Evolutionary conservation across 192 early-diverging fungal genomes (phyloP).

Genomic region (Geranomyces michiganensis): DNA sequence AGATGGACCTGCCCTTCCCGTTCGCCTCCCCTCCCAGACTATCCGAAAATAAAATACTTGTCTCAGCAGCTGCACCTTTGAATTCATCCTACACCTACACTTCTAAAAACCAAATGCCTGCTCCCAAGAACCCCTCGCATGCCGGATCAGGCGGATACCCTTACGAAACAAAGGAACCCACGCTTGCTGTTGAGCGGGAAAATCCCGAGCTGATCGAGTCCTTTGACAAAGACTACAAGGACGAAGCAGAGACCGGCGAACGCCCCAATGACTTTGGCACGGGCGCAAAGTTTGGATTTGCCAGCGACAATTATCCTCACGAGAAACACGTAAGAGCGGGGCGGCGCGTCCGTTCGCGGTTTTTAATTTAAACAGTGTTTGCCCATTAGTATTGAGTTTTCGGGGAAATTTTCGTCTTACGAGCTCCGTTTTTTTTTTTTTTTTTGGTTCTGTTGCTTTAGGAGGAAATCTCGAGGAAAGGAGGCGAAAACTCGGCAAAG

Average conservation of each 20-base stretch:
- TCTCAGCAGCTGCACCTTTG: too few relatives aligned
- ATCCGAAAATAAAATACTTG: too few relatives aligned
- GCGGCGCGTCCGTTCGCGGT: not conserved
- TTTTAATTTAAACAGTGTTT: not conserved
- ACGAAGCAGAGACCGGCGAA: conserved; percentile 33
- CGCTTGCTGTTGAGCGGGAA: conserved; percentile 37
- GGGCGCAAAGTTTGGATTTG: conserved; percentile 29
- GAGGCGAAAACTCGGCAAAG: conserved; percentile 17
- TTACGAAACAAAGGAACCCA: conserved; percentile 15
- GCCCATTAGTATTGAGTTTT: not conserved
- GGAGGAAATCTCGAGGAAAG: conserved; percentile 30
- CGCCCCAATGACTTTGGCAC: conserved; percentile 39
- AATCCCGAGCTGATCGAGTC: conserved; percentile 26
- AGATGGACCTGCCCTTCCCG: too few relatives aligned
- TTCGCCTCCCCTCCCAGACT: too few relatives aligned
- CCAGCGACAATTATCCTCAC: conserved; percentile 30
- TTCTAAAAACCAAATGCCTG: conserved; percentile 25
- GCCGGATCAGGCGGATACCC: conserved; percentile 29
- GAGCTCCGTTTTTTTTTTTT: not conserved
- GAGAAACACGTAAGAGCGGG: conserved; percentile 28
- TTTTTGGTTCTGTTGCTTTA: conserved; percentile 1
- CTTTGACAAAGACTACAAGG: conserved; percentile 30
- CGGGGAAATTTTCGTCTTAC: too few relatives aligned
- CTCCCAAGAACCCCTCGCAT: conserved; percentile 39
- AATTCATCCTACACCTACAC: too few relatives aligned